Base-by-base conservation (phyloP, 176 grass and related monocot genomes). In the Aegilops tauschii region DNA sequence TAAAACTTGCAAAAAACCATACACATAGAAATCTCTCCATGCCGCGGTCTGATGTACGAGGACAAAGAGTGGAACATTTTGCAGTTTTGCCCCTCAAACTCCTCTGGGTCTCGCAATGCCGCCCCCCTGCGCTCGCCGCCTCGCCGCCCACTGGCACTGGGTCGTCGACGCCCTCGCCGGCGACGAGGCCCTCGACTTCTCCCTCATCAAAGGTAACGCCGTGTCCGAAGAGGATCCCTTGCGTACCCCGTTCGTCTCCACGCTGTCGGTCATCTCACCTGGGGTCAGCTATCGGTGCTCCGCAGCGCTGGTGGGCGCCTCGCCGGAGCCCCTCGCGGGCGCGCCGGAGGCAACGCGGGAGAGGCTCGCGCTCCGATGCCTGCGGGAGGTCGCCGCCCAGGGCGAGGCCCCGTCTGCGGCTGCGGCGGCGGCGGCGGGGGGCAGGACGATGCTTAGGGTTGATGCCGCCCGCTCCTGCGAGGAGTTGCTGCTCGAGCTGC, bases 261-360 rank as follows among this genome's bases (percentile, higher is more conserved):
- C 20, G 20, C 21, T 1, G 44, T 73, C 64, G 5, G 4, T 4
- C 29, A 32, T 80, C 82, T 89, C 82, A 89, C 82, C 77, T 80
- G 75, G 87, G 87, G 81, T 16, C 17, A 0, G 50, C 6, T 54
- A 0, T 77, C 28, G 29, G 5, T 76, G 23, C 65, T 37, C 63
- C 82, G 5, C 69, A 89, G 88, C 61, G 59, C 27, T 85, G 68
- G 40, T 89, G 61, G 44, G 45, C 14, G 20, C 32, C 77, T 85
- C 56, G 17, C 45, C 31, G 25, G 82, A 89, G 18, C 85, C 18
- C 61, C 23, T 89, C 61, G 12, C 49, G 5, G 68, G 68, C 44
- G 76, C 76, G 20, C 87, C 87, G 6, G 59, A 85, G 61, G 25
- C 61, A 2, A 29, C 25, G 13, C 77, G 87, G 82, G 87, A 89